Conservation (phyloP, 2,329 filamentous ascomycete genomes). For the Geosmithia flava region DNA sequence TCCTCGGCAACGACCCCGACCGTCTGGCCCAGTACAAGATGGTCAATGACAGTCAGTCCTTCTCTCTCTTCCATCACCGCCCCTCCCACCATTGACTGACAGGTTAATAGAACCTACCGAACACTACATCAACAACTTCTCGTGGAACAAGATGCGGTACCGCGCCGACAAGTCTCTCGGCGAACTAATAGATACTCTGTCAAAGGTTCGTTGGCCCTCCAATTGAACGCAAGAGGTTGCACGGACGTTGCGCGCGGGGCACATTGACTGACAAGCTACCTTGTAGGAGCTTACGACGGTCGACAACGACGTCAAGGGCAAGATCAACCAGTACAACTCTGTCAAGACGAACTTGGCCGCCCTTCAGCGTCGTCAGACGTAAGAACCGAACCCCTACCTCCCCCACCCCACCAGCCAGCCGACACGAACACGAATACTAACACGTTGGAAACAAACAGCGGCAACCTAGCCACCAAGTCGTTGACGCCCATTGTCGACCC, state of each 20-base stretch:
- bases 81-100: slow-evolving; percentile 9
- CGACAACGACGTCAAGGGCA: slow-evolving; percentile 91
- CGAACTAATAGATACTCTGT: slow-evolving; percentile 76
- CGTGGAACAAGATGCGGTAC: slow-evolving; percentile 98
- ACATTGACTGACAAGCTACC: background rate
- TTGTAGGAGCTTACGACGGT: slow-evolving; percentile 75
- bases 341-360: slow-evolving; percentile 75
- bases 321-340: slow-evolving; percentile 88
- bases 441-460: slow-evolving; percentile 32
- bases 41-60: slow-evolving; percentile 75
- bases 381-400: slow-evolving; percentile 14
- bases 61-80: background rate
- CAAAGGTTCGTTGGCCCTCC: slow-evolving; percentile 49
- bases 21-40: slow-evolving; percentile 79
- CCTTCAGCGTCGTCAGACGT: slow-evolving; percentile 82
- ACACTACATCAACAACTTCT: slow-evolving; percentile 78
- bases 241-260: no score
- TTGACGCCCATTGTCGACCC: slow-evolving; percentile 83
- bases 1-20: slow-evolving; percentile 75
- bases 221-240: no score
- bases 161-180: slow-evolving; percentile 80
- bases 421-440: background rate
- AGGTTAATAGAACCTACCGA: slow-evolving; percentile 71
- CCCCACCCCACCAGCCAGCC: background rate
- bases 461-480: slow-evolving; percentile 89